Evolutionary conservation across 352 stramenopile species (phyloP), one percentile per base, ranked within the genome.

Genomic region (Achlya hypogyna): DNA sequence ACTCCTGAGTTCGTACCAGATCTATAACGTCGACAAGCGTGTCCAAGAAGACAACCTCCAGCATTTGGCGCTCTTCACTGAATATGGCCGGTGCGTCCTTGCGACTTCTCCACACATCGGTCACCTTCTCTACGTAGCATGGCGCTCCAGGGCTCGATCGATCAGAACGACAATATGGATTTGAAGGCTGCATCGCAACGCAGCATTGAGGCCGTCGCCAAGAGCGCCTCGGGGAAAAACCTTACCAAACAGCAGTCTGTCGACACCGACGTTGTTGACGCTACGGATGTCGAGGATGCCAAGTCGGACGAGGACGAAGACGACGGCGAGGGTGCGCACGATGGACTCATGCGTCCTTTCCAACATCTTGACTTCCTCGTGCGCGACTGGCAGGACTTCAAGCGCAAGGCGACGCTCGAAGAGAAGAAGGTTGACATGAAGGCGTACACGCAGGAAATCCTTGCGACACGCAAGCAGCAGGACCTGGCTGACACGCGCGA

Each of bases 11-110:
- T 92, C 81, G 71, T 98, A 98, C 73, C 96, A 99, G 77, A 99
- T 99, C 74, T 99, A 99, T 78, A 99, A 99, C 79, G 94, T 99
- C 22, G 93, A 99, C 75, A 99, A 99, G 76, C 79, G 95, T 54
- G 98, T 99, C 54, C 95, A 99, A 70, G 97, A 99, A 78, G 97
- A 99, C 77, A 98, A 99, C 75, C 76, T 99, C 69, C 97, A 99
- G 85, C 96, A 99, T 72, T 76, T 99, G 38, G 96, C 97, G 20
- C 80, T 99, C n/a, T 99, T 99, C 77, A 97, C 90, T 23, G 97
- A 99, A 88, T 99, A 99, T 74, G 96, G 95, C 49, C 78, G 94
- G 73, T 96, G 85, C 53, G 87, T 75, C 40, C 64, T 89, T 32
- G 12, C 56, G 22, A 23, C 20, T 60, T 51, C 23, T 70, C 31